phyloP scores from a whole-genome alignment of 129 eudicot species.

The Escallonia herrerae region DNA sequence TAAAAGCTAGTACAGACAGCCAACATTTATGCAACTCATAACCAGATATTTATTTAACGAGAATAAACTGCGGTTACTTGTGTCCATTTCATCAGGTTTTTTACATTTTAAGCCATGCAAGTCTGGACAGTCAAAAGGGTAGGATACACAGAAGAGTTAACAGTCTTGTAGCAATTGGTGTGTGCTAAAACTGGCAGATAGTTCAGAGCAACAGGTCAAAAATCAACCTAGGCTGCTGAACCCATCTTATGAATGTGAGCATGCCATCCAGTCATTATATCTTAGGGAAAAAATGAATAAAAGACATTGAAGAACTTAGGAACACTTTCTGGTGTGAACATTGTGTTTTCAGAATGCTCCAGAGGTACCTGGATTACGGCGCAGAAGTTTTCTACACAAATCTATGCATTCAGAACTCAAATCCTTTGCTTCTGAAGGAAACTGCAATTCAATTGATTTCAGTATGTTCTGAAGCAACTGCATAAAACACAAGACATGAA shows the following conservation, averaged over 20 bases:
- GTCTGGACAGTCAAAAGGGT: no score
- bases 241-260: neutral
- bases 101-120: no score
- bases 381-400: constrained; percentile 67
- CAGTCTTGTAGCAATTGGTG: no score
- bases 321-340: neutral
- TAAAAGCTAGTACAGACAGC: no score
- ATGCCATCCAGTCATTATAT: neutral
- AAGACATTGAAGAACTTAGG: neutral
- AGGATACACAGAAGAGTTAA: no score
- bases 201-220: no score
- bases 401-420: constrained; percentile 64
- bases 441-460: constrained; percentile 60
- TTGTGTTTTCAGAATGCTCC: neutral
- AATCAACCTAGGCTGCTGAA: neutral
- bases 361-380: constrained; percentile 56
- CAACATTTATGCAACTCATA: no score
- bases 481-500: constrained; percentile 18
- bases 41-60: no score
- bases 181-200: no score
- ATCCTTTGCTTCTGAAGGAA: constrained; percentile 71
- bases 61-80: no score
- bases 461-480: constrained; percentile 78
- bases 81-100: no score
- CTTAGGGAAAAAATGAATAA: no score